Percentiles rank a stretch among this genome's conserved stretches.
These are phyloP conservation scores for Drosera capensis DNA, from an alignment of 148 eudicot genomes.

Conservation along the genomic window DNA sequence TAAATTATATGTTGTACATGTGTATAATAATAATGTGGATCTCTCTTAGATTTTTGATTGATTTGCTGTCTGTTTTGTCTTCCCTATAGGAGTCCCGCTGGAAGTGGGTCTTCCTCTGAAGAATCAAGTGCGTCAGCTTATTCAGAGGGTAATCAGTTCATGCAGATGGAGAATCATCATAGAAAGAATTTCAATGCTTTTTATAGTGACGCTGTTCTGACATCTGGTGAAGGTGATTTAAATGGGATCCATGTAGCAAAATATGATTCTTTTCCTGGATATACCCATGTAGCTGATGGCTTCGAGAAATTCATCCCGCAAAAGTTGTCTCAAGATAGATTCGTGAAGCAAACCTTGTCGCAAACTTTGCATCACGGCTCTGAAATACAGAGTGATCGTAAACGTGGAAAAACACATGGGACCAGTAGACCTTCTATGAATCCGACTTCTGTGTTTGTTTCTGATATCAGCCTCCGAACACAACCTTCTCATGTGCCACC, in stretches of 20 bases:
- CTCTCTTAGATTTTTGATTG: neutral
- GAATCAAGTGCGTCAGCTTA: slow-evolving; percentile 67
- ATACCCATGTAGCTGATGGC: slow-evolving; percentile 32
- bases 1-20: too few species aligned
- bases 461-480: slow-evolving; percentile 44
- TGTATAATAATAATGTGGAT: neutral
- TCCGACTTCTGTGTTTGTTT: slow-evolving; percentile 24
- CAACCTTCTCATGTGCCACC: slow-evolving; percentile 56
- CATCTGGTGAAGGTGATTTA: slow-evolving; percentile 22
- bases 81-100: slow-evolving; percentile 64
- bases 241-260: slow-evolving; percentile 29
- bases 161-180: slow-evolving; percentile 28
- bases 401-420: slow-evolving; percentile 13
- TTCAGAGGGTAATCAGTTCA: slow-evolving; percentile 42
- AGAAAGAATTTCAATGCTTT: slow-evolving; percentile 36
- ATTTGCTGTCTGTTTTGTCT: slow-evolving; percentile 3
- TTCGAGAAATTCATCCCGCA: slow-evolving; percentile 17
- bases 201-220: slow-evolving; percentile 35
- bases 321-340: too few species aligned
- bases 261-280: slow-evolving; percentile 43
- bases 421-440: slow-evolving; percentile 10
- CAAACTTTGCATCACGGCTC: slow-evolving; percentile 14
- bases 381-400: slow-evolving; percentile 15
- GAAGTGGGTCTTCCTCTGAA: slow-evolving; percentile 60
- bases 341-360: slow-evolving; percentile 22